phyloP scores from a whole-genome alignment of 306 rosid genomes.

The Psophocarpus tetragonolobus region DNA sequence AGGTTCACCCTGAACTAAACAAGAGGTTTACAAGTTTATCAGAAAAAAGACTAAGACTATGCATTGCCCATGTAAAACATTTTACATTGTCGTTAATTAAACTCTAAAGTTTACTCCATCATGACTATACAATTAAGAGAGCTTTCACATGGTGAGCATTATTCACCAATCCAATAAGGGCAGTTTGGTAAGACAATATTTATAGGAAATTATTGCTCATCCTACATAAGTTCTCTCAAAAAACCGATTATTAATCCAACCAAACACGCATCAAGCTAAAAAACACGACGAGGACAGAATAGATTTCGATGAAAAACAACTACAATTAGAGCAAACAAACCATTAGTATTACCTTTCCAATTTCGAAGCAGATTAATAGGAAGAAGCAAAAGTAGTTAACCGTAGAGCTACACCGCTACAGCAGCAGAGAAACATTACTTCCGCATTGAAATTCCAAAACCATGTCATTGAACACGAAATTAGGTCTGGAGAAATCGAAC shows the following conservation, averaged over 20 bases:
- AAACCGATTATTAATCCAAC: background rate
- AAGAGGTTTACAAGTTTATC: too few relatives aligned
- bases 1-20: slow-evolving; percentile 34
- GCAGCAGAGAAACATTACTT: background rate
- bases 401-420: background rate
- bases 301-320: background rate
- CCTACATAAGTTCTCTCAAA: background rate
- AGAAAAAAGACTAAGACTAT: too few relatives aligned
- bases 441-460: background rate
- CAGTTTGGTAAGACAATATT: background rate
- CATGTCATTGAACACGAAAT: background rate
- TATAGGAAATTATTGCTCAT: background rate
- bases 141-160: too few relatives aligned
- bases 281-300: background rate
- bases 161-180: background rate
- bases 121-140: too few relatives aligned
- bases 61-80: too few relatives aligned
- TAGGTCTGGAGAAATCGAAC: background rate
- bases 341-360: background rate
- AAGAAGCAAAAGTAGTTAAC: background rate
- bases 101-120: background rate
- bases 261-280: too few relatives aligned
- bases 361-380: background rate
- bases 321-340: background rate
- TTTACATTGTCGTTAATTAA: too few relatives aligned